Conservation (phyloP, 805 yeast genomes). For the Candida railenensis region DNA sequence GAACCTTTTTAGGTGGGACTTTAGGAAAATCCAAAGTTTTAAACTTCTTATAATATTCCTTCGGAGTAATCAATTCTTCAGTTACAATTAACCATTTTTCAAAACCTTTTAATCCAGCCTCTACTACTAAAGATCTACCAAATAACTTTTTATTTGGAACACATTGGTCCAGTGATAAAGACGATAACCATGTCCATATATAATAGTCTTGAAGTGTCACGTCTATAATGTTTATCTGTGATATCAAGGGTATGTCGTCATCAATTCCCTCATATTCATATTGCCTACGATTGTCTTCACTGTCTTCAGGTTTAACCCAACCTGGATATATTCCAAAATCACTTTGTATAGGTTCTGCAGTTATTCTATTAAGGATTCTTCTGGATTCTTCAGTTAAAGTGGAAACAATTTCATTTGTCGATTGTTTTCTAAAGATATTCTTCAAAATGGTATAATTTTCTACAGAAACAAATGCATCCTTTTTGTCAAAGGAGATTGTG, state of each 20-base stretch:
- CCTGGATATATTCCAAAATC: constrained; percentile 41
- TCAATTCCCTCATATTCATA: constrained; percentile 13
- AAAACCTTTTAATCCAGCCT: constrained; percentile 75
- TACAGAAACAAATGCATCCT: constrained; percentile 65
- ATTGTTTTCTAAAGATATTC: constrained; percentile 62
- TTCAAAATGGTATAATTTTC: constrained; percentile 78
- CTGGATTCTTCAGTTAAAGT: constrained; percentile 74
- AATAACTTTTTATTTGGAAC: constrained; percentile 61
- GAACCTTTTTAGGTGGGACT: neutral
- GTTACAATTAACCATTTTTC: constrained; percentile 77
- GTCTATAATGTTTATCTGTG: constrained; percentile 45
- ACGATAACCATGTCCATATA: constrained; percentile 88
- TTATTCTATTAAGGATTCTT: constrained; percentile 46
- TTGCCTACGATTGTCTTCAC: neutral
- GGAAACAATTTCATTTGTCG: constrained; percentile 51
- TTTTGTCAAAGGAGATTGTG: constrained; percentile 66
- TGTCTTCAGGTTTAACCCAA: constrained; percentile 20
- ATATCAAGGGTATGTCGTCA: constrained; percentile 37
- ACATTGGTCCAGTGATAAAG: constrained; percentile 73
- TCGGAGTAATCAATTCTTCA: constrained; percentile 53
- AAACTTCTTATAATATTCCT: constrained; percentile 30
- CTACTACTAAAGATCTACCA: constrained; percentile 81
- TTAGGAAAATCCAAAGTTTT: constrained; percentile 5
- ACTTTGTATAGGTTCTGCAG: constrained; percentile 35
- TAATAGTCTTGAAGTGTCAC: constrained; percentile 82